phyloP scores from a whole-genome alignment of 163 green algal species.

The Prototheca wickerhamii region DNA sequence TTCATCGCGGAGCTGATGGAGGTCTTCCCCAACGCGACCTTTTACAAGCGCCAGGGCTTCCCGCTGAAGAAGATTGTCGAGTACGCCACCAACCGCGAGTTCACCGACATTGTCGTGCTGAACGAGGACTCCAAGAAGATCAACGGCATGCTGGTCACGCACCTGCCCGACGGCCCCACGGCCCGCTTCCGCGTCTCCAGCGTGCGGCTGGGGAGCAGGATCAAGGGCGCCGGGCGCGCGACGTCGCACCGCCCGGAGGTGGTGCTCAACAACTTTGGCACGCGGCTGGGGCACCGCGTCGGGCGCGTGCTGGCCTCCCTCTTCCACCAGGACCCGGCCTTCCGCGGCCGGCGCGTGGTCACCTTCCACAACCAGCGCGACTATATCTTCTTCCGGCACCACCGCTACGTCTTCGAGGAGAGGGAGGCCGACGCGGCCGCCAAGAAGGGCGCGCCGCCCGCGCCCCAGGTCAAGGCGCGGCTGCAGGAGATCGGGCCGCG shows the following conservation, averaged over 20 bases:
- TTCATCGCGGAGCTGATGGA: conserved; percentile 85
- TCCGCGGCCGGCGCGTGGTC: conserved; percentile 77
- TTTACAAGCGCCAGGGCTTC: conserved; percentile 84
- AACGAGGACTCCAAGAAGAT: conserved; percentile 92
- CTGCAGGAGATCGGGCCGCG: conserved; percentile 88
- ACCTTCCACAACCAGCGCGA: conserved; percentile 99
- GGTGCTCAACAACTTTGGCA: conserved; percentile 97
- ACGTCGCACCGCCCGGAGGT: conserved; percentile 87
- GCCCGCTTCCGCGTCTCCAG: conserved; percentile 79
- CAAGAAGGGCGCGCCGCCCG: too few relatives aligned
- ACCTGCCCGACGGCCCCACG: conserved; percentile 91
- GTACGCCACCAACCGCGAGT: conserved; percentile 76
- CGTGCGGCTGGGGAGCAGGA: conserved; percentile 71
- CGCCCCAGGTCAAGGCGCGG: conserved; percentile 37
- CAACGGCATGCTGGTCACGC: conserved; percentile 83
- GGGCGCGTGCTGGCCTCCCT: conserved; percentile 88
- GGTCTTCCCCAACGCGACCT: conserved; percentile 76
- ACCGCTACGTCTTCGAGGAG: conserved; percentile 93
- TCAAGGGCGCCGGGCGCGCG: conserved; percentile 76
- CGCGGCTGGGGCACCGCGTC: conserved; percentile 72
- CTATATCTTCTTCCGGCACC: conserved; percentile 97
- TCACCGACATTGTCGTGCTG: conserved; percentile 91
- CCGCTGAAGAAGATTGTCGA: conserved; percentile 88
- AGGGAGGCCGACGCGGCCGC: conserved; percentile 49
- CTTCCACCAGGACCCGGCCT: conserved; percentile 84